Evolutionary conservation across 139 green algal genomes (phyloP).

Genomic region (Tetradesmus obliquus): DNA sequence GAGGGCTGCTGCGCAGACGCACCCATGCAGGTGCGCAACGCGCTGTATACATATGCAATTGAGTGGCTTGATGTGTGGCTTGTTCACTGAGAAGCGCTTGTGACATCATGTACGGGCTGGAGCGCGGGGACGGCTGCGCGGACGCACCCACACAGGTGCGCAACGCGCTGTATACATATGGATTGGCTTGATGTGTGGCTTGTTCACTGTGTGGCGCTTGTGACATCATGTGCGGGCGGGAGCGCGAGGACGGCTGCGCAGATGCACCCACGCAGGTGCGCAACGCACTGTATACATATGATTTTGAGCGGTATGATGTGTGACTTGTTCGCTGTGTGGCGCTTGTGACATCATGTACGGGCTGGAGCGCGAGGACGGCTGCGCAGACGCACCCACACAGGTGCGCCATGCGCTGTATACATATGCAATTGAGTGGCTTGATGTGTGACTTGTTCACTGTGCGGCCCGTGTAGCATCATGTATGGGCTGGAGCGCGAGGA

Average conservation of each 20-base stretch:
- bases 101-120: conserved; percentile 86
- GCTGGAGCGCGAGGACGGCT: conserved; percentile 69
- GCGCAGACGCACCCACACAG: conserved; percentile 24
- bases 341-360: conserved; percentile 82
- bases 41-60: background rate
- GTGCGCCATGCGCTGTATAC: background rate
- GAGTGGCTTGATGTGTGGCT: too few species aligned
- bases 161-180: too few species aligned
- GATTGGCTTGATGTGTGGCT: too few species aligned
- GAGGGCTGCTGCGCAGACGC: conserved; percentile 56
- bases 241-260: conserved; percentile 63
- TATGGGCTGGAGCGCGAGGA: conserved; percentile 79
- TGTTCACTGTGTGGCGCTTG: conserved; percentile 50
- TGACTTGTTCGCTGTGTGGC: too few species aligned
- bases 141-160: conserved; percentile 32
- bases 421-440: too few species aligned
- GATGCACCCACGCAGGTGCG: background rate
- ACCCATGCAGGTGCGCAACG: conserved; percentile 14
- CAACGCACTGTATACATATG: background rate
- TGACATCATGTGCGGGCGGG: conserved; percentile 86
- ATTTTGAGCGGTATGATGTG: too few species aligned
- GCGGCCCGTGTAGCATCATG: conserved; percentile 68
- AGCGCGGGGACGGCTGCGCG: conserved; percentile 62
- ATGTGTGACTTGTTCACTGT: too few species aligned
- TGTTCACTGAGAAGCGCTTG: too few species aligned